phyloP scores from a whole-genome alignment of 2,329 filamentous ascomycete species.

The Pochonia chlamydosporia region DNA sequence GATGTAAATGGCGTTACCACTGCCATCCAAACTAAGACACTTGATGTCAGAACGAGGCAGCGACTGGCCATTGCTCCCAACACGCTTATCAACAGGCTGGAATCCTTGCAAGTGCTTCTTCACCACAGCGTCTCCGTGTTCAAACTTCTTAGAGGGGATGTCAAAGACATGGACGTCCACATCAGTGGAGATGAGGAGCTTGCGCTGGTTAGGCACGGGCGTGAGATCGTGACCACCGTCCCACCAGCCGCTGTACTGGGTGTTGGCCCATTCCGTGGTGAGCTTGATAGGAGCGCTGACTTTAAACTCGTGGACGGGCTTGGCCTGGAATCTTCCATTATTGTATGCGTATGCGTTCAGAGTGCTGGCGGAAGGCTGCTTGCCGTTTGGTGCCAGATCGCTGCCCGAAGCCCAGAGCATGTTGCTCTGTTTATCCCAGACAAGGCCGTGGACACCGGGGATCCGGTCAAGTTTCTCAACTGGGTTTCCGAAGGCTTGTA shows the following conservation, averaged over 20 bases:
- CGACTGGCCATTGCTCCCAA: not conserved
- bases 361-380: not conserved
- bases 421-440: not conserved
- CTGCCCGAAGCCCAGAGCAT: conserved; percentile 3
- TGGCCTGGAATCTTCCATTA: not conserved
- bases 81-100: not conserved
- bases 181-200: conserved; percentile 4
- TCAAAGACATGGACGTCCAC: conserved; percentile 3
- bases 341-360: conserved; percentile 2
- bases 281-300: not conserved
- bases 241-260: conserved; percentile 3
- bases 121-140: not conserved
- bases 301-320: not conserved
- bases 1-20: not conserved
- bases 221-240: conserved; percentile 2
- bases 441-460: conserved; percentile 1
- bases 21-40: not conserved
- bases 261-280: conserved; percentile 2
- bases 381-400: not conserved
- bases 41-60: conserved; percentile 5
- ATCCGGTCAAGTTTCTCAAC: not conserved
- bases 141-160: not conserved
- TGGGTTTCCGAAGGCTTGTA: not conserved
- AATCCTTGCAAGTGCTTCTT: conserved; percentile 1
- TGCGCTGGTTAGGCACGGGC: not conserved